Conservation (phyloP, 2,329 filamentous ascomycete genomes). For the Colletotrichum salicis region DNA sequence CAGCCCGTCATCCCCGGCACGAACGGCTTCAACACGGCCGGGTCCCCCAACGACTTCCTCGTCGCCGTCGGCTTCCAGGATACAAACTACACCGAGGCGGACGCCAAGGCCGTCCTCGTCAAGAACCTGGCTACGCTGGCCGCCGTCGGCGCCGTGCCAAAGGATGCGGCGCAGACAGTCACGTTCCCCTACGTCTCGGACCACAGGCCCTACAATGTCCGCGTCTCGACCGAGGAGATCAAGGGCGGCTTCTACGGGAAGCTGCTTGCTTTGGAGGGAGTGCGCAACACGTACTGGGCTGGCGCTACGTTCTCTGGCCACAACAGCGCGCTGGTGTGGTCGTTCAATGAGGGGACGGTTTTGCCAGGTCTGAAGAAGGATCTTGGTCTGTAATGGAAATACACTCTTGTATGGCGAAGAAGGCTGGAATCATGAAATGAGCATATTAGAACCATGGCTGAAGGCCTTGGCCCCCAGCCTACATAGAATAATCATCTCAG, state of each 20-base stretch:
- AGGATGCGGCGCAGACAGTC: slow-evolving; percentile 21
- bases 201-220: slow-evolving; percentile 43
- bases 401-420: not conserved
- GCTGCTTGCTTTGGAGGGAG: slow-evolving; percentile 47
- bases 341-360: slow-evolving; percentile 21
- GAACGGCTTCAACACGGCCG: slow-evolving; percentile 35
- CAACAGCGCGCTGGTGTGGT: slow-evolving; percentile 28
- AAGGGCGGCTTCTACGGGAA: slow-evolving; percentile 46
- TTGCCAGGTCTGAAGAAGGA: slow-evolving; percentile 29
- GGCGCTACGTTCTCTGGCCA: slow-evolving; percentile 40
- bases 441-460: not conserved
- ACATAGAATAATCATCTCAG: not conserved
- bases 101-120: slow-evolving; percentile 36
- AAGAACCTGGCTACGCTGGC: slow-evolving; percentile 21
- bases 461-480: not conserved
- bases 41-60: slow-evolving; percentile 36
- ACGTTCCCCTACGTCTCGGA: slow-evolving; percentile 39
- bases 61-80: slow-evolving; percentile 30
- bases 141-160: slow-evolving; percentile 18
- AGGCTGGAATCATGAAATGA: not conserved
- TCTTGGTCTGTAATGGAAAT: slow-evolving; percentile 10
- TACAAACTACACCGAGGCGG: slow-evolving; percentile 25
- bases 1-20: slow-evolving; percentile 33
- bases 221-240: slow-evolving; percentile 43
- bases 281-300: slow-evolving; percentile 50